Base-by-base conservation (phyloP, 768 basidiomycete species). In the Collybia mongolica region DNA sequence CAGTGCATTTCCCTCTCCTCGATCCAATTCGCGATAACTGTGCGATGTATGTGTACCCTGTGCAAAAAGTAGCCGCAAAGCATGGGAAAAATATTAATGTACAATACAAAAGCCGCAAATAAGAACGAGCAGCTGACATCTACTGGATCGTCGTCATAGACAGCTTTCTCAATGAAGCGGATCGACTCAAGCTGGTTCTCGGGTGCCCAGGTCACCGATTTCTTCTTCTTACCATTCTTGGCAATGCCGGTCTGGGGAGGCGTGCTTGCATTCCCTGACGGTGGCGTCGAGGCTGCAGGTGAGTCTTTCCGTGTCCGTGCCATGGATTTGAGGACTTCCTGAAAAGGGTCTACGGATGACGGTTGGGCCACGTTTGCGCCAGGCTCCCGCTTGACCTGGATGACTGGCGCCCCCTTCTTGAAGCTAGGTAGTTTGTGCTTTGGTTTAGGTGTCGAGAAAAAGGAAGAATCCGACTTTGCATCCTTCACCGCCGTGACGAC, bases 101-200 rank as follows among this genome's bases (percentile, higher is more conserved):
- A 73, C 60, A 61, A 68, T 78, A 74, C 72, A 66, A 56, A 57
- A 57, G 49, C 24, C 44, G 53, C 68, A 66, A 68, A 66, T 68
- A 63, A 68, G 62, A 72, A 66, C 72, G 72, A 59, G 60, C 61
- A 60, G 81, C 89, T 84, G 81, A 92, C 91, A 79, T 89, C 86
- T 74, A 81, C 75, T 61, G 83, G 82, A 76, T 93, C 92, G 68
- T 92, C 91, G 60, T 92, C 92, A 72, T 93, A 93, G 60, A 92
- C 75, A 56, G 92, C 90, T 62, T 80, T 82, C 72, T 92, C 89
- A 71, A 93, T 93, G 65, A 84, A 68, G 68, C 82, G 83, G 66
- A 93, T 76, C 61, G 80, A 73, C 73, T 84, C 88, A 57, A 93
- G 83, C 65, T 81, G 72, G 62, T 74, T 78, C 54, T 90, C 89